Evolutionary conservation across 139 green algal genomes (phyloP).

Genomic region (Chlorella sorokiniana): DNA sequence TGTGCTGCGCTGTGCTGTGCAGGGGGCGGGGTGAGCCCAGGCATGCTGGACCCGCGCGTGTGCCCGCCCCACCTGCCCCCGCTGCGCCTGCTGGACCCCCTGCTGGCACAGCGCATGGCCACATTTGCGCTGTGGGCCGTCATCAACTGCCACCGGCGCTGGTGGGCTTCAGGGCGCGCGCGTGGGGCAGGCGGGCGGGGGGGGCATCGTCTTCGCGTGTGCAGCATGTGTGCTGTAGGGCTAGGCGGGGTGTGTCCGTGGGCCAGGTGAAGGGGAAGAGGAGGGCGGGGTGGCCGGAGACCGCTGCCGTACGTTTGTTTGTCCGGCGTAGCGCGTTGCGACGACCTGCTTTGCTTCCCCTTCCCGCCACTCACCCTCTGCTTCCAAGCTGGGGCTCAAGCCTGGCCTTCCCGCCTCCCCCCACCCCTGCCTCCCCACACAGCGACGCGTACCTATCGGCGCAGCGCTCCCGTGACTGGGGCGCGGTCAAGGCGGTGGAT

Average conservation of each 20-base stretch:
- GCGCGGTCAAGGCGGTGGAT: slow-evolving; percentile 19
- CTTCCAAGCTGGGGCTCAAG: no score
- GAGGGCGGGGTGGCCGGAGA: no score
- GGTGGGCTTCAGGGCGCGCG: slow-evolving; percentile 11
- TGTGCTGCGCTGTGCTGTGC: not conserved
- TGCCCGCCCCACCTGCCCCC: slow-evolving; percentile 44
- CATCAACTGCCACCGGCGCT: slow-evolving; percentile 46
- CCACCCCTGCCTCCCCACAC: not conserved
- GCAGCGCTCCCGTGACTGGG: slow-evolving; percentile 26
- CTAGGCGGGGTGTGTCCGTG: no score
- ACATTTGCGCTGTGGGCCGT: slow-evolving; percentile 65
- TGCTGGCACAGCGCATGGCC: slow-evolving; percentile 65
- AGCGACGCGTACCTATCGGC: slow-evolving; percentile 31
- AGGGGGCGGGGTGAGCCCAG: slow-evolving; percentile 54
- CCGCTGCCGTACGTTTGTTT: no score
- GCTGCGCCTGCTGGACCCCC: slow-evolving; percentile 58
- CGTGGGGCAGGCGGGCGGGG: no score
- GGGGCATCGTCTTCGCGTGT: no score
- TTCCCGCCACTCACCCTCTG: no score
- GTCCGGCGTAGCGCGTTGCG: not conserved
- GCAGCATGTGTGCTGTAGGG: no score
- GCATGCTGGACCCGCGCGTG: slow-evolving; percentile 37
- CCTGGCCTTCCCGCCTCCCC: not conserved
- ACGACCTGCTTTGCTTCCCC: not conserved
- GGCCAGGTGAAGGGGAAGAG: no score